Conservation (phyloP, 2,329 filamentous ascomycete species). For the Catunica adiposa region DNA sequence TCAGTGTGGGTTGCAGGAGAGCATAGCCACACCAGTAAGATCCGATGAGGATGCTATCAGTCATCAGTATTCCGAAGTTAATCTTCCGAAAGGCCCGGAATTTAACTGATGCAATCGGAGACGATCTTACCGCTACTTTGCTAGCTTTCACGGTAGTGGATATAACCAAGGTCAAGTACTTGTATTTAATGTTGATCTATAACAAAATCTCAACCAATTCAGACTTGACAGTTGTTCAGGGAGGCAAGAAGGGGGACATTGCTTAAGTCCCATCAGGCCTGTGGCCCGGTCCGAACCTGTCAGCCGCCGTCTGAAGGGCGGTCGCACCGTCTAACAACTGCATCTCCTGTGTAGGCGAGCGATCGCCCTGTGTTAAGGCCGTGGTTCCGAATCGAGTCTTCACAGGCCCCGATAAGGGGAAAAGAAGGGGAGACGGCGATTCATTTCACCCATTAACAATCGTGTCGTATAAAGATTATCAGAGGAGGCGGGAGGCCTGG, state of each 20-base stretch:
- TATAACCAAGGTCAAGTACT: no score
- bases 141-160: no score
- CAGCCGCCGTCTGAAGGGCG: not conserved
- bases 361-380: not conserved
- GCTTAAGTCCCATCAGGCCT: not conserved
- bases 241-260: not conserved
- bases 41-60: not conserved
- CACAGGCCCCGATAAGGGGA: conserved; percentile 1
- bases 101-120: not conserved
- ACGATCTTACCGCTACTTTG: not conserved
- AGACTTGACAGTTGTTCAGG: not conserved
- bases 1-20: not conserved
- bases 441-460: not conserved
- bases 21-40: not conserved
- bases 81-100: not conserved
- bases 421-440: not conserved
- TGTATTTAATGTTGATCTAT: not conserved
- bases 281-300: not conserved
- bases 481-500: not conserved
- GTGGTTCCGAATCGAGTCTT: not conserved
- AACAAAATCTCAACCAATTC: not conserved
- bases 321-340: not conserved
- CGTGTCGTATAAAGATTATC: not conserved
- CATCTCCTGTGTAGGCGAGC: conserved; percentile 1
- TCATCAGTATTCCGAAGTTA: not conserved